These are phyloP conservation scores for Puccinia sorghi DNA, from an alignment of 1,284 basidiomycete genomes.

Conservation along the genomic window DNA sequence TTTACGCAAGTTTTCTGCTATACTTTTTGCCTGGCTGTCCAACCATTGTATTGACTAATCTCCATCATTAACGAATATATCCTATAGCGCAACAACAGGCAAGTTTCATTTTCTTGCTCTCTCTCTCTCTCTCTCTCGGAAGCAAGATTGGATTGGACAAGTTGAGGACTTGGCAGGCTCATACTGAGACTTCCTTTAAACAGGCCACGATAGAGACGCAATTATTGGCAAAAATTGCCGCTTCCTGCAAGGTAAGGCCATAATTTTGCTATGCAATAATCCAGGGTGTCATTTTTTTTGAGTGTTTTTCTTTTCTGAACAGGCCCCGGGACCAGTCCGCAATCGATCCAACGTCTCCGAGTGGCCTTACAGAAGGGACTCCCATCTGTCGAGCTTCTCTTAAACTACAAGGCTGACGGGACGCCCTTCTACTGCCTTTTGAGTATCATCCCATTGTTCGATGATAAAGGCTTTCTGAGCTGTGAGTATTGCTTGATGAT, in stretches of 20 bases:
- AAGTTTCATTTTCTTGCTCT: constrained; percentile 3
- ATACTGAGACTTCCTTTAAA: constrained; percentile 24
- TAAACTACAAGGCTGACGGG: constrained; percentile 55
- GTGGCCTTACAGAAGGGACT: background rate
- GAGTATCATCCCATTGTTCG: constrained; percentile 55
- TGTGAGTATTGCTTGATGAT: constrained; percentile 51
- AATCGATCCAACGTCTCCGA: constrained; percentile 35
- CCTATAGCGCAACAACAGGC: constrained; percentile 38
- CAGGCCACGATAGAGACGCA: constrained; percentile 54
- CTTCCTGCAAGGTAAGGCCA: constrained; percentile 26
- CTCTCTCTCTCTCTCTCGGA: background rate
- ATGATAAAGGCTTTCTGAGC: constrained; percentile 52
- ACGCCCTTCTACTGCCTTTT: constrained; percentile 55
- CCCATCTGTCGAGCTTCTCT: constrained; percentile 52
- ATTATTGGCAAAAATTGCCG: constrained; percentile 57
- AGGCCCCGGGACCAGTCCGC: constrained; percentile 42
- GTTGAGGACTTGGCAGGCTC: background rate
- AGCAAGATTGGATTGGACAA: too few species aligned
- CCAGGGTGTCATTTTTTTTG: background rate
- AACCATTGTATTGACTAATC: background rate
- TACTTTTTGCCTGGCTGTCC: background rate
- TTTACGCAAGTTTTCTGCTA: constrained; percentile 29
- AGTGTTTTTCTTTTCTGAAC: background rate
- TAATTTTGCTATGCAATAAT: background rate
- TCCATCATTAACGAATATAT: background rate